phyloP scores from a whole-genome alignment of 257 asterid species.

The Solanum tarijense region DNA sequence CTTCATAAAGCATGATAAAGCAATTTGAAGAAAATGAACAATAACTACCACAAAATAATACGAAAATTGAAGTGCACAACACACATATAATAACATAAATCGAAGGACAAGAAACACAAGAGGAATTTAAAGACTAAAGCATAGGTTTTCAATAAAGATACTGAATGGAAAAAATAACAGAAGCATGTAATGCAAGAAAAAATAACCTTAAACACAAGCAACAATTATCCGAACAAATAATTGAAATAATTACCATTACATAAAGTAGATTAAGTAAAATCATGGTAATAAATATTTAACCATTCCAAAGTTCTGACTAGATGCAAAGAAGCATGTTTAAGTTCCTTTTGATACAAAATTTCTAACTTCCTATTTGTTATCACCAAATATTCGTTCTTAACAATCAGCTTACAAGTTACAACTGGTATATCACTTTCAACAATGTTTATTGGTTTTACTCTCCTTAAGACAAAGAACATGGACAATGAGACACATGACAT shows the following conservation, averaged over 20 bases:
- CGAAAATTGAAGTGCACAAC: neutral
- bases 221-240: neutral
- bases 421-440: neutral
- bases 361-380: neutral
- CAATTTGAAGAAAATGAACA: neutral
- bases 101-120: neutral
- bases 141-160: neutral
- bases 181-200: neutral
- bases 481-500: neutral
- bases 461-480: neutral
- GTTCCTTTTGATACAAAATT: neutral
- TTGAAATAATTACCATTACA: neutral
- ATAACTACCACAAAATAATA: neutral
- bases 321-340: neutral
- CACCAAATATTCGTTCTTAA: neutral
- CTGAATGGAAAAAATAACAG: neutral
- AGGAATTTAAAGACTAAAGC: neutral
- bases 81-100: neutral
- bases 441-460: neutral
- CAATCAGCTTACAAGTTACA: neutral
- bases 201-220: neutral
- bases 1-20: neutral
- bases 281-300: neutral
- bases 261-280: neutral
- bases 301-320: neutral